These are phyloP conservation scores for Rhinocladiella similis DNA, from an alignment of 2,329 filamentous ascomycete species.

Conservation along the genomic window DNA sequence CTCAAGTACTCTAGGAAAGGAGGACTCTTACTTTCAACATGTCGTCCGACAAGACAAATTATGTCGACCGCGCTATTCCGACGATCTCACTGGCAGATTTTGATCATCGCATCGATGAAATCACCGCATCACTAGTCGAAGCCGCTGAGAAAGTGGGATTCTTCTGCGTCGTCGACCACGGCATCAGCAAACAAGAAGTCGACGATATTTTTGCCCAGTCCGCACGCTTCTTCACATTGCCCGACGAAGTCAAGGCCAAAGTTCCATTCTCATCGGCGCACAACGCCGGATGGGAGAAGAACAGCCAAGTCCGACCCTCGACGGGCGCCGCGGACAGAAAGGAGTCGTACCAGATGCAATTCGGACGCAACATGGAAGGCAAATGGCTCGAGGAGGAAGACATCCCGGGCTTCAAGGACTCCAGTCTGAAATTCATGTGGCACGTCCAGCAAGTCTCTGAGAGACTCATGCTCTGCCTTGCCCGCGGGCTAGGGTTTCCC, in stretches of 20 bases:
- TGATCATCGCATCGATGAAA: constrained; percentile 52
- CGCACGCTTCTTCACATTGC: constrained; percentile 55
- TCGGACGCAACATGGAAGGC: constrained; percentile 55
- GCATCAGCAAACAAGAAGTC: constrained; percentile 51
- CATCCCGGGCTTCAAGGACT: constrained; percentile 51
- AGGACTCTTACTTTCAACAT: not conserved
- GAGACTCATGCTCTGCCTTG: constrained; percentile 60
- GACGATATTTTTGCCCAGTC: constrained; percentile 54
- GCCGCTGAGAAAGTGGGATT: constrained; percentile 63
- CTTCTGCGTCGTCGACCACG: constrained; percentile 59
- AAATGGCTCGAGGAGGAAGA: constrained; percentile 53
- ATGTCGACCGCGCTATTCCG: constrained; percentile 45
- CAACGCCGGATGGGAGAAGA: constrained; percentile 64
- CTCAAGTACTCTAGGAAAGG: no score
- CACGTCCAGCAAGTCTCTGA: constrained; percentile 55
- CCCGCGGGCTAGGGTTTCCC: constrained; percentile 56
- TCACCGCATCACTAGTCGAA: constrained; percentile 52
- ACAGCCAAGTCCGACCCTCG: constrained; percentile 58
- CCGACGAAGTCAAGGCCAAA: constrained; percentile 52
- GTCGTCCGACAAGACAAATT: constrained; percentile 16
- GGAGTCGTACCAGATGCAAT: constrained; percentile 65
- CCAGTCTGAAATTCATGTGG: constrained; percentile 55
- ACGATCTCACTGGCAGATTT: constrained; percentile 58
- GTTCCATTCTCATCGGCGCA: constrained; percentile 54
- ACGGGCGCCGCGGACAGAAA: constrained; percentile 61